Evolutionary conservation across 495 filamentous ascomycete species (phyloP).

Genomic region (Aspergillus avenaceus): DNA sequence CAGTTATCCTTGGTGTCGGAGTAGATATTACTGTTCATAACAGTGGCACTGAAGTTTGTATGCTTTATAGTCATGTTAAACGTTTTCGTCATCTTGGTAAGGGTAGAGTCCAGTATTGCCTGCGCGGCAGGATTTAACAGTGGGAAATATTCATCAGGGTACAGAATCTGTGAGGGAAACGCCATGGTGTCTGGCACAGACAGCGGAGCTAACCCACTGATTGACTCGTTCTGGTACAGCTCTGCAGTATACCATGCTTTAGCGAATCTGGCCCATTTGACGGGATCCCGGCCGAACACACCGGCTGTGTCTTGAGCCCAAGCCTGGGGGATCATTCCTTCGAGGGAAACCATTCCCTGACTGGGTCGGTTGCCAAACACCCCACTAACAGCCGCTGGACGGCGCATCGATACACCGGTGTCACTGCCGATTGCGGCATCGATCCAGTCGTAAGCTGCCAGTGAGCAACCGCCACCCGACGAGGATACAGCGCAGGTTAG

Average conservation of each 20-base stretch:
- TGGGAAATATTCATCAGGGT: conserved; percentile 4
- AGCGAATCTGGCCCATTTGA: neutral
- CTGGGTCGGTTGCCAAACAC: conserved; percentile 47
- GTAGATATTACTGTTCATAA: neutral
- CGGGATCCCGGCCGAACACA: conserved; percentile 18
- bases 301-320: conserved; percentile 45
- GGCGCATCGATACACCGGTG: conserved; percentile 45
- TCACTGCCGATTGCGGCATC: conserved; percentile 50
- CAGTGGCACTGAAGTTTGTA: neutral
- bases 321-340: conserved; percentile 41
- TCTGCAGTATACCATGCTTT: conserved; percentile 9
- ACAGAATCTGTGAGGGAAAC: conserved; percentile 1
- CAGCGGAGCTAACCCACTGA: neutral
- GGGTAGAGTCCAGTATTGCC: neutral
- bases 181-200: conserved; percentile 1
- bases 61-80: neutral
- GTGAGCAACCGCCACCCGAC: conserved; percentile 42
- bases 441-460: conserved; percentile 52
- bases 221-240: neutral
- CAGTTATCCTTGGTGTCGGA: neutral
- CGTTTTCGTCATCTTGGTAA: neutral
- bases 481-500: conserved; percentile 44
- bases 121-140: neutral
- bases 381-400: conserved; percentile 43
- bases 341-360: conserved; percentile 41